A percentile compares a stretch with the other conserved stretches of the same genome.
phyloP scores from a whole-genome alignment of 2,329 filamentous ascomycete genomes.

The Davidsoniella virescens region DNA sequence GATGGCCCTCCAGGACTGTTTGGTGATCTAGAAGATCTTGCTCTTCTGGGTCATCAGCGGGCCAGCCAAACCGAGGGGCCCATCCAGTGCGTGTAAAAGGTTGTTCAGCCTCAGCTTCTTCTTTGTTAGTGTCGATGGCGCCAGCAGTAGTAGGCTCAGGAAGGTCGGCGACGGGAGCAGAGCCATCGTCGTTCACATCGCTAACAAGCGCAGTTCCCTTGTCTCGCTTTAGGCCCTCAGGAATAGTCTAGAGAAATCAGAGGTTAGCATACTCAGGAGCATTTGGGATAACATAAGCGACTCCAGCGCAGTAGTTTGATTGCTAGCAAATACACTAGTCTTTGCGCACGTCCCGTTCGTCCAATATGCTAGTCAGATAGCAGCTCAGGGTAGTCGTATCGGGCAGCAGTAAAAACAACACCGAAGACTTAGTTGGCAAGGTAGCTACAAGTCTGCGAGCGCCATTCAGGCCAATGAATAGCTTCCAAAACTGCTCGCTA shows the following conservation, averaged over 20 bases:
- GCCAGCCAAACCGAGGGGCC: conserved; percentile 71
- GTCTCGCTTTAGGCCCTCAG: conserved; percentile 45
- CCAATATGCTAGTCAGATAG: not conserved
- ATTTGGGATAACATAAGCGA: not conserved
- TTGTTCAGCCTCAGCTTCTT: conserved; percentile 35
- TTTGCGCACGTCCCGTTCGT: not conserved
- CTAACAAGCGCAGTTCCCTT: conserved; percentile 58
- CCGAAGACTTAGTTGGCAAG: too few relatives aligned
- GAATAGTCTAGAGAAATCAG: conserved; percentile 33
- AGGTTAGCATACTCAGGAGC: not conserved
- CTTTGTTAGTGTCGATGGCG: conserved; percentile 39
- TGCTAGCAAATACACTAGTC: not conserved
- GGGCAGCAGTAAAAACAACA: too few relatives aligned
- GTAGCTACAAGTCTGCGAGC: too few relatives aligned
- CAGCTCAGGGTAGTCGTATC: too few relatives aligned
- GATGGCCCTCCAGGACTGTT: conserved; percentile 66
- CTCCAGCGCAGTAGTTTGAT: too few relatives aligned
- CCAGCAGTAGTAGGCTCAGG: conserved; percentile 57
- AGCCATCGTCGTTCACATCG: conserved; percentile 55
- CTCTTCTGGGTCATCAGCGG: conserved; percentile 37
- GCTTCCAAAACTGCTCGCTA: too few relatives aligned
- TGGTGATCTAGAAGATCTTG: conserved; percentile 72
- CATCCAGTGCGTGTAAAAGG: conserved; percentile 52
- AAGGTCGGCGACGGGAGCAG: conserved; percentile 55
- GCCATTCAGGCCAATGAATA: too few relatives aligned